Percentiles rank a stretch among this genome's conserved stretches.
phyloP scores from a whole-genome alignment of 1,284 basidiomycete genomes.

The Microbotryum silenes-acaulis region DNA sequence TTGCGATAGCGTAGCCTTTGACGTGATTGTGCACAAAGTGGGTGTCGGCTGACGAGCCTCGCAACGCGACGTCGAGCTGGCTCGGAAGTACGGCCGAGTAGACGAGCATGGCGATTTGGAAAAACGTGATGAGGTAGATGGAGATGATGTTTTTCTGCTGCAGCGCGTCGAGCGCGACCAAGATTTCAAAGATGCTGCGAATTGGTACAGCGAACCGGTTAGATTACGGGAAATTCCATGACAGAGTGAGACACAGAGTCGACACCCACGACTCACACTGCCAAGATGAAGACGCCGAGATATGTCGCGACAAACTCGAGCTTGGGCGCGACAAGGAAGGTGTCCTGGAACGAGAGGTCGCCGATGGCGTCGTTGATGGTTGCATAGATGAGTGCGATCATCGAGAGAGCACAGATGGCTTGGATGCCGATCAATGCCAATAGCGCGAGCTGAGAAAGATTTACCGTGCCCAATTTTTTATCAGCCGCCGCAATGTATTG shows the following conservation, averaged over 20 bases:
- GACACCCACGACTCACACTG: slow-evolving; percentile 14
- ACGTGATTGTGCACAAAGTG: slow-evolving; percentile 8
- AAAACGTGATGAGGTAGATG: slow-evolving; percentile 38
- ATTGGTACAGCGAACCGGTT: not conserved
- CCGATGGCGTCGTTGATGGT: slow-evolving; percentile 20
- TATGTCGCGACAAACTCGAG: slow-evolving; percentile 28
- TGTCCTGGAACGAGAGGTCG: slow-evolving; percentile 6
- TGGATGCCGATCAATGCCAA: slow-evolving; percentile 20
- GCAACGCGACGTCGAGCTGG: slow-evolving; percentile 20
- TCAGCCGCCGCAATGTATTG: not conserved
- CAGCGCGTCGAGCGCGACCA: slow-evolving; percentile 31
- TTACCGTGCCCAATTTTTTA: too few relatives aligned
- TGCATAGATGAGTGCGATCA: slow-evolving; percentile 24
- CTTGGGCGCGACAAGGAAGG: slow-evolving; percentile 13
- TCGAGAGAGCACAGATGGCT: slow-evolving; percentile 13
- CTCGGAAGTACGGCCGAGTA: slow-evolving; percentile 26
- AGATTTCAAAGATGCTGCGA: slow-evolving; percentile 28
- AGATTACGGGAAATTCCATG: not conserved
- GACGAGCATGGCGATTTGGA: slow-evolving; percentile 31
- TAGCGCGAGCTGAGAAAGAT: slow-evolving; percentile 16
- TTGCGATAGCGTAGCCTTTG: slow-evolving; percentile 20
- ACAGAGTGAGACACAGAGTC: not conserved
- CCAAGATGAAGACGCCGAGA: slow-evolving; percentile 29
- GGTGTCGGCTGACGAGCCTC: slow-evolving; percentile 20
- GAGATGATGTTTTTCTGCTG: slow-evolving; percentile 35